A percentile compares a stretch with the other conserved stretches of the same genome.
phyloP scores from a whole-genome alignment of 73 alveolate species.

The Symbiodinium natans region DNA sequence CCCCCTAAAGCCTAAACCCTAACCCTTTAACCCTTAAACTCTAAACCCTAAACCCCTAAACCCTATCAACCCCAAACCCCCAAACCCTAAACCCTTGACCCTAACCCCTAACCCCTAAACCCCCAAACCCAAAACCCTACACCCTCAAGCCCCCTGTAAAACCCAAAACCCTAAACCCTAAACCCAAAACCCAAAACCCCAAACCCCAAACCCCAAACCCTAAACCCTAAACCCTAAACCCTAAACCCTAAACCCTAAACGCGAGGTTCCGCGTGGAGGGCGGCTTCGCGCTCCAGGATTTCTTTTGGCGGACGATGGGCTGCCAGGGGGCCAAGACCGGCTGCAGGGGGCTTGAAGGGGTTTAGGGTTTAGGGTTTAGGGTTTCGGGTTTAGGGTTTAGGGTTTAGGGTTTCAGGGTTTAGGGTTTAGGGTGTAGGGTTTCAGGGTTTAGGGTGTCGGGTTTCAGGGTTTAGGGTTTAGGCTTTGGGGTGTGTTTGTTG shows the following conservation, averaged over 20 bases:
- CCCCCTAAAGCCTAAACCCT: too few species aligned
- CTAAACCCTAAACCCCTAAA: not conserved
- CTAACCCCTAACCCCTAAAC: not conserved
- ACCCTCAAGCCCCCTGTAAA: not conserved
- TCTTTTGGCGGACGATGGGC: constrained; percentile 78
- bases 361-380: not conserved
- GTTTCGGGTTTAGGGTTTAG: not conserved
- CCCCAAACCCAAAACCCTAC: not conserved
- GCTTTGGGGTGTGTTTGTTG: too few species aligned
- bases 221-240: not conserved
- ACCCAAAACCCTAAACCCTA: not conserved
- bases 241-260: not conserved
- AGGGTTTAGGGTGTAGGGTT: not conserved
- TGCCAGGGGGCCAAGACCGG: constrained; percentile 12
- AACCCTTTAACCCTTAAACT: too few species aligned
- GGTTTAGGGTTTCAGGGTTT: not conserved
- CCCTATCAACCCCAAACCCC: too few species aligned
- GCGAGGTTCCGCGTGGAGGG: constrained; percentile 39
- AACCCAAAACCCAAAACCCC: too few species aligned
- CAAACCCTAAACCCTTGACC: not conserved
- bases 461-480: too few species aligned
- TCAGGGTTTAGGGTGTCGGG: not conserved
- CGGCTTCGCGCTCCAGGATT: constrained; percentile 40
- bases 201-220: too few species aligned
- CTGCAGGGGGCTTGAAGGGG: too few species aligned